Evolutionary conservation across 805 yeast species (phyloP).

Genomic region (Yamadazyma kitorensis): DNA sequence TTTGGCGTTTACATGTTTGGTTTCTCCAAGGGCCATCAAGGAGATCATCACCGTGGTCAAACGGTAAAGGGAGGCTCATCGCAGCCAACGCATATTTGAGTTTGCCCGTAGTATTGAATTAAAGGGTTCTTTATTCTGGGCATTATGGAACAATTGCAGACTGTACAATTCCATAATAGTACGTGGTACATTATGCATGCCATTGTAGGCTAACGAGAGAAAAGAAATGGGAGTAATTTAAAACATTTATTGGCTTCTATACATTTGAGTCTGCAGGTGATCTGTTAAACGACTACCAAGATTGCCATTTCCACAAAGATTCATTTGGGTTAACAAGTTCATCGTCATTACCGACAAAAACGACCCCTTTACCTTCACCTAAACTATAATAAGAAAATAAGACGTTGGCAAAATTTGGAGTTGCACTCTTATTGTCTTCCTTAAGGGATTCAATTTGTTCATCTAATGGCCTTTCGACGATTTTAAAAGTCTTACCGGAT

Average conservation of each 20-base stretch:
- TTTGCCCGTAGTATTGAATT: too few relatives aligned
- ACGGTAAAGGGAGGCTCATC: too few relatives aligned
- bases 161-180: too few relatives aligned
- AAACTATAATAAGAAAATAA: neutral
- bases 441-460: neutral
- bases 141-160: too few relatives aligned
- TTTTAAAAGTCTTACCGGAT: neutral
- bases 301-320: conserved; percentile 9
- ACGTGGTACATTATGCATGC: too few relatives aligned
- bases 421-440: neutral
- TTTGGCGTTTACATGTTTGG: too few relatives aligned
- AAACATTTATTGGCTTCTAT: neutral
- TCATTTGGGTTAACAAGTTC: conserved; percentile 8
- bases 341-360: conserved; percentile 1
- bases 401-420: neutral
- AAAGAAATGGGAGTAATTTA: too few relatives aligned
- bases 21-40: too few relatives aligned
- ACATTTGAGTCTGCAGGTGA: neutral
- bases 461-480: neutral
- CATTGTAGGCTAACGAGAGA: conserved; percentile 1
- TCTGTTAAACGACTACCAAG: neutral
- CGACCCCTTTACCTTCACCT: conserved; percentile 3
- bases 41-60: too few relatives aligned
- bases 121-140: too few relatives aligned
- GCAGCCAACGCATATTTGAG: too few relatives aligned